Conservation (phyloP, 225 moss, liverwort and hornwort species). For the Marchantia paleacea region DNA sequence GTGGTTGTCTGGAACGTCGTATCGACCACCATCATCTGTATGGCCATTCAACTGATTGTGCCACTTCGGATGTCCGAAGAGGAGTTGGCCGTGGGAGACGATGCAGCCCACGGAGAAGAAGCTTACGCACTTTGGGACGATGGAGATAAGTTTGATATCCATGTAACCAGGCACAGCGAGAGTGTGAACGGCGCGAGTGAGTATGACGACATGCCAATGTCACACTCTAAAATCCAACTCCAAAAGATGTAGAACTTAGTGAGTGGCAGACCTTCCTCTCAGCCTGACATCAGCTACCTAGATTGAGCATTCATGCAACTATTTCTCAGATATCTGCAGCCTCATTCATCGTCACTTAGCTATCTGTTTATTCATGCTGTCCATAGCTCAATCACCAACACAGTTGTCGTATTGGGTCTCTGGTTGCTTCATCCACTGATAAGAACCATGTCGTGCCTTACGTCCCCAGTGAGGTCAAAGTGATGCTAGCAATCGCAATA, state of each 20-base stretch:
- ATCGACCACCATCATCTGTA: slow-evolving; percentile 14
- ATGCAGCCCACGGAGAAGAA: slow-evolving; percentile 28
- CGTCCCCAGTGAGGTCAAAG: neutral
- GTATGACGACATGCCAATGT: slow-evolving; percentile 23
- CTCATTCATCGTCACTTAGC: neutral
- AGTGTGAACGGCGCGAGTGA: slow-evolving; percentile 21
- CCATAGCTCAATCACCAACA: neutral
- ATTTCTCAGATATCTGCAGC: too few relatives aligned
- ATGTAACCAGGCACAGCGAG: slow-evolving; percentile 14
- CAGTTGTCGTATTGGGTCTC: neutral
- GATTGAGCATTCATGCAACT: neutral
- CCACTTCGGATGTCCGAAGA: slow-evolving; percentile 26
- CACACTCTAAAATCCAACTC: slow-evolving; percentile 12
- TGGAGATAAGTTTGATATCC: slow-evolving; percentile 21
- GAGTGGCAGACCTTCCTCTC: slow-evolving; percentile 11
- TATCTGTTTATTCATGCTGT: neutral
- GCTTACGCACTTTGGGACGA: slow-evolving; percentile 29
- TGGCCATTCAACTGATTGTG: slow-evolving; percentile 18
- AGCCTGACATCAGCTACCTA: slow-evolving; percentile 9
- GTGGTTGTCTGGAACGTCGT: slow-evolving; percentile 21
- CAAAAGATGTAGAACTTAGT: slow-evolving; percentile 23
- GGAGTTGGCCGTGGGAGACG: slow-evolving; percentile 20
- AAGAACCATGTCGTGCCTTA: neutral
- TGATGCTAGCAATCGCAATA: neutral
- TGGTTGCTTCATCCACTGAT: neutral